Evolutionary conservation across 768 basidiomycete species (phyloP).

Genomic region (Crepidotus variabilis): DNA sequence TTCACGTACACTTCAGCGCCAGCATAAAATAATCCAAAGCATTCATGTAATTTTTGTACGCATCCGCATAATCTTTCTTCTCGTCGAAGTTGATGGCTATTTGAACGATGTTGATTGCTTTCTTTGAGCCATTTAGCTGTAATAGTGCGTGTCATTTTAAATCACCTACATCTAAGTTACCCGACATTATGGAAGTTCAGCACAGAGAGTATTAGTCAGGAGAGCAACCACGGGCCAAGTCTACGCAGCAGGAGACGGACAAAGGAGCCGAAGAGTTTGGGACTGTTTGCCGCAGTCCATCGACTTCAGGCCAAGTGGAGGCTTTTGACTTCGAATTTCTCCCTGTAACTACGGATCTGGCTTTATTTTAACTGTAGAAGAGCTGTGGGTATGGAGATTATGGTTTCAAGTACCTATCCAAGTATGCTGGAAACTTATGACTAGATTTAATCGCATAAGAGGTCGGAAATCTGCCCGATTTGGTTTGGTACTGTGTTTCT

Average conservation of each 20-base stretch:
- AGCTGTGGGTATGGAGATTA: no score
- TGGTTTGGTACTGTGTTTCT: no score
- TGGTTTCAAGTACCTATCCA: no score
- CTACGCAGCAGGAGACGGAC: background rate
- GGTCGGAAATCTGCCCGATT: no score
- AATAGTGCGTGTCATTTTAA: background rate
- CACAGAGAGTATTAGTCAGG: background rate
- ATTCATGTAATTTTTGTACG: constrained; percentile 94
- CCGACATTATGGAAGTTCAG: constrained; percentile 24
- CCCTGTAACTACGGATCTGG: no score
- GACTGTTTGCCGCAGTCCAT: background rate
- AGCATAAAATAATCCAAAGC: constrained; percentile 98
- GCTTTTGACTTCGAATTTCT: no score
- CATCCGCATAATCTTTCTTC: constrained; percentile 90
- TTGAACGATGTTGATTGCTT: constrained; percentile 88
- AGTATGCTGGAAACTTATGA: no score
- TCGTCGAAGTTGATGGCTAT: constrained; percentile 90
- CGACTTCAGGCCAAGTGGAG: no score
- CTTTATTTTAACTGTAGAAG: no score
- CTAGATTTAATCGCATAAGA: no score
- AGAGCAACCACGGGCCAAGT: no score
- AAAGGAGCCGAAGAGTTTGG: background rate
- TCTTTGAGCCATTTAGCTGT: constrained; percentile 20
- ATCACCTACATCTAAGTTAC: constrained; percentile 44
- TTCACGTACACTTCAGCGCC: constrained; percentile 74